Conservation (phyloP, 2,329 filamentous ascomycete genomes). For the Diaporthe citrichinensis region DNA sequence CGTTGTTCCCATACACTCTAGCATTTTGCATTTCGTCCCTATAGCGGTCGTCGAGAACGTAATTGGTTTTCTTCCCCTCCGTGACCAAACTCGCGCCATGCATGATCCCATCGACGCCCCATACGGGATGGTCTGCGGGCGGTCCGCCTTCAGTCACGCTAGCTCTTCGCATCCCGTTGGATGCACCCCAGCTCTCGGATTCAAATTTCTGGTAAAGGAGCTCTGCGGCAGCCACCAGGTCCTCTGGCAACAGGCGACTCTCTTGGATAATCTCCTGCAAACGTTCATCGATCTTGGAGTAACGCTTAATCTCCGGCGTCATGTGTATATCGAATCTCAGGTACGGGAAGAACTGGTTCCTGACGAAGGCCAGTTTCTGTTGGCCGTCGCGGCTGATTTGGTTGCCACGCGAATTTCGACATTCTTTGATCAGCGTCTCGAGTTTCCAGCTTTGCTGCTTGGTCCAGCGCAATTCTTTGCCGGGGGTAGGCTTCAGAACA, state of each 20-base stretch:
- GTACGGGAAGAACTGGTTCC: neutral
- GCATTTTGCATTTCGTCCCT: slow-evolving; percentile 35
- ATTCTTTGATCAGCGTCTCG: neutral
- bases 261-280: neutral
- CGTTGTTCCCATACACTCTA: slow-evolving; percentile 51
- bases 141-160: slow-evolving; percentile 37
- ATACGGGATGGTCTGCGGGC: slow-evolving; percentile 48
- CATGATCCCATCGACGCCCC: slow-evolving; percentile 50
- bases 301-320: neutral
- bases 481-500: neutral
- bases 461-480: neutral
- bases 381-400: neutral
- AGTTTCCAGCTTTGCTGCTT: neutral
- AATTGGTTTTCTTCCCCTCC: neutral
- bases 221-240: slow-evolving; percentile 8
- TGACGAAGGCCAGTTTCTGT: neutral
- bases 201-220: slow-evolving; percentile 32
- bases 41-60: slow-evolving; percentile 41
- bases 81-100: slow-evolving; percentile 45
- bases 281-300: neutral
- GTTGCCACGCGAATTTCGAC: neutral
- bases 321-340: slow-evolving; percentile 17
- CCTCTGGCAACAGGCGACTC: neutral
- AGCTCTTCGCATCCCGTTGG: neutral
- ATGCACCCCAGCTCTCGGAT: slow-evolving; percentile 12